Evolutionary conservation across 2,329 filamentous ascomycete species (phyloP).

Genomic region (Diaporthe sp.): DNA sequence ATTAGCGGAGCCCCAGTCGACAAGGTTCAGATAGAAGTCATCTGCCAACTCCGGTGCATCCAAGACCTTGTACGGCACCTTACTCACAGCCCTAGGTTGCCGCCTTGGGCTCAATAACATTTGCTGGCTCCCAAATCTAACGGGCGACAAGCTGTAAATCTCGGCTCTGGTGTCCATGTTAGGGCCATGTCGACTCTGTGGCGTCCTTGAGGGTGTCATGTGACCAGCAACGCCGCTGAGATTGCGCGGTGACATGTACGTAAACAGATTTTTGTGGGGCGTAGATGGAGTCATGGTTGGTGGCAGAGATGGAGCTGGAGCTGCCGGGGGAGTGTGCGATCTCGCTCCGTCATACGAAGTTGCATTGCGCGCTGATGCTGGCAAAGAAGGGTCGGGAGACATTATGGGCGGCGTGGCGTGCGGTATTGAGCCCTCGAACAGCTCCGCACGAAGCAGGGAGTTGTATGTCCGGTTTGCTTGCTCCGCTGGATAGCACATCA

Average conservation of each 20-base stretch:
- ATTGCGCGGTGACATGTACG: constrained; percentile 84
- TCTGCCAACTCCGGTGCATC: constrained; percentile 97
- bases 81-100: constrained; percentile 90
- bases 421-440: constrained; percentile 92
- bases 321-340: constrained; percentile 85
- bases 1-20: constrained; percentile 97
- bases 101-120: constrained; percentile 93
- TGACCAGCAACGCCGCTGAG: constrained; percentile 81
- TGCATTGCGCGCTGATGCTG: constrained; percentile 65
- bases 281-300: constrained; percentile 90
- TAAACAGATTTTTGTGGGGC: constrained; percentile 97
- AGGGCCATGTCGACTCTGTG: constrained; percentile 87
- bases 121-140: constrained; percentile 91
- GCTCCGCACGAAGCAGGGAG: constrained; percentile 86
- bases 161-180: constrained; percentile 93
- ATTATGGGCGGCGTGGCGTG: constrained; percentile 78
- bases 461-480: constrained; percentile 97
- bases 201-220: constrained; percentile 89
- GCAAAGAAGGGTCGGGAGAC: constrained; percentile 70
- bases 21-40: constrained; percentile 97
- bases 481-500: constrained; percentile 71
- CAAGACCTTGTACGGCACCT: constrained; percentile 97
- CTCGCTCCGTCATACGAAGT: constrained; percentile 76
- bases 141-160: constrained; percentile 94
- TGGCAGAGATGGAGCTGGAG: constrained; percentile 74